Evolutionary conservation across 345 rosid species (phyloP).

Genomic region (Linum tenue): DNA sequence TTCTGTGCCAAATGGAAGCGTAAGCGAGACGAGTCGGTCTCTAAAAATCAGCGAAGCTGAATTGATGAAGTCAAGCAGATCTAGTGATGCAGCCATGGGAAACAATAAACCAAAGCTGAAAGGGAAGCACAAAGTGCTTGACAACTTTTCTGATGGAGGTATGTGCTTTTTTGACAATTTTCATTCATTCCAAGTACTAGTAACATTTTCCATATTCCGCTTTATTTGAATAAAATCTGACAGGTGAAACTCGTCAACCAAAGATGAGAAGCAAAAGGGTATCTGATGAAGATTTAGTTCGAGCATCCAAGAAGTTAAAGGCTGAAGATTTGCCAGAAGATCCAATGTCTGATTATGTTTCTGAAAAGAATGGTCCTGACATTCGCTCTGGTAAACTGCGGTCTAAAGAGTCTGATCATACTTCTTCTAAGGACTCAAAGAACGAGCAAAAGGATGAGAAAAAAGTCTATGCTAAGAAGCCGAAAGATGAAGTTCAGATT

Average conservation of each 20-base stretch:
- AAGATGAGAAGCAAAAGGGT: conserved; percentile 54
- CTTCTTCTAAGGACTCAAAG: conserved; percentile 32
- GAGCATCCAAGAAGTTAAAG: conserved; percentile 58
- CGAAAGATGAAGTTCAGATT: conserved; percentile 29
- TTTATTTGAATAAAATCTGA: conserved; percentile 17
- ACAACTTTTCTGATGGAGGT: conserved; percentile 65
- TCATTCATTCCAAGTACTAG: conserved; percentile 1
- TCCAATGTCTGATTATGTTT: conserved; percentile 32
- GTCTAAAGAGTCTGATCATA: conserved; percentile 27
- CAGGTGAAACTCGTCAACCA: conserved; percentile 46
- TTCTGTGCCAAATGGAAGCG: conserved; percentile 30
- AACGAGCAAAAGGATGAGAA: conserved; percentile 28
- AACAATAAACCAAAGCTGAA: conserved; percentile 45
- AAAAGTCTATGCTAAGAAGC: conserved; percentile 32
- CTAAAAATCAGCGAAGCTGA: conserved; percentile 37
- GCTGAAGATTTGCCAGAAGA: conserved; percentile 41
- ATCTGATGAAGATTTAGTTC: conserved; percentile 37
- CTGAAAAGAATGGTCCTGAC: conserved; percentile 36
- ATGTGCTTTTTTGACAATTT: conserved; percentile 20
- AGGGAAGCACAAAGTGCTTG: conserved; percentile 45
- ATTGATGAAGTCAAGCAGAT: conserved; percentile 28
- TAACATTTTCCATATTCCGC: conserved; percentile 5
- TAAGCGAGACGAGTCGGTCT: conserved; percentile 34
- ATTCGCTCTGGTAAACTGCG: conserved; percentile 36
- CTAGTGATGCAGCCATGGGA: conserved; percentile 31